A percentile compares a stretch with the other conserved stretches of the same genome.
Conservation (phyloP, 2,329 filamentous ascomycete species). For the Aspergillus caelatus region DNA sequence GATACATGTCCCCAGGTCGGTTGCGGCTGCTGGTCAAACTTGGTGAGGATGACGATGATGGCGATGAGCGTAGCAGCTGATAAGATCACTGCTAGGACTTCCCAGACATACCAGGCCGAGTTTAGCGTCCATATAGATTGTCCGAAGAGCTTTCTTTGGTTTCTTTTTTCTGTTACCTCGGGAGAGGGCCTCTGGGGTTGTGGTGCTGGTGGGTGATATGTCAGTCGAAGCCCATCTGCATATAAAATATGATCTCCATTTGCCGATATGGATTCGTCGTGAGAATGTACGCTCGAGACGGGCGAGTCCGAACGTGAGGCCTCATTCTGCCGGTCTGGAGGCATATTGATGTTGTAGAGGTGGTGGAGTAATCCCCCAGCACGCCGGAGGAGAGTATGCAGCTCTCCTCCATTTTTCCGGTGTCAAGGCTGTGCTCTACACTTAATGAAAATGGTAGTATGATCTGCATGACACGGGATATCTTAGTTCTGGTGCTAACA, state of each 20-base stretch:
- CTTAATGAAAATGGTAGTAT: background rate
- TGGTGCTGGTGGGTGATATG: background rate
- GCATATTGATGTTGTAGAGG: background rate
- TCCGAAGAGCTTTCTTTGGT: background rate
- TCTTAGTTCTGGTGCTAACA: background rate
- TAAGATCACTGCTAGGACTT: background rate
- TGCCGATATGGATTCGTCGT: background rate
- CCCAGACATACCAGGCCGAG: conserved; percentile 1
- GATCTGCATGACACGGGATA: background rate
- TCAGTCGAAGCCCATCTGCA: background rate
- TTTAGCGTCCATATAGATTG: background rate
- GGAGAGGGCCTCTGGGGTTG: background rate
- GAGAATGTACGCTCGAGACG: background rate
- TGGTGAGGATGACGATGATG: conserved; percentile 11
- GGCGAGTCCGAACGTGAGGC: background rate
- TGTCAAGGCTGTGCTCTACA: background rate
- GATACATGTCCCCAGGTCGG: conserved; percentile 17
- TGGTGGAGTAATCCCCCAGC: background rate
- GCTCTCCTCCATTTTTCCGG: background rate
- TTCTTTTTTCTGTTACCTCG: background rate
- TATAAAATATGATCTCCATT: background rate
- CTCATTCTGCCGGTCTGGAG: background rate
- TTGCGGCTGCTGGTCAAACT: conserved; percentile 14
- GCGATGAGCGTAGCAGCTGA: conserved; percentile 4
- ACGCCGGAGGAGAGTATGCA: background rate